Evolutionary conservation across 805 yeast species (phyloP).

Genomic region (Myxozyma neotropica): DNA sequence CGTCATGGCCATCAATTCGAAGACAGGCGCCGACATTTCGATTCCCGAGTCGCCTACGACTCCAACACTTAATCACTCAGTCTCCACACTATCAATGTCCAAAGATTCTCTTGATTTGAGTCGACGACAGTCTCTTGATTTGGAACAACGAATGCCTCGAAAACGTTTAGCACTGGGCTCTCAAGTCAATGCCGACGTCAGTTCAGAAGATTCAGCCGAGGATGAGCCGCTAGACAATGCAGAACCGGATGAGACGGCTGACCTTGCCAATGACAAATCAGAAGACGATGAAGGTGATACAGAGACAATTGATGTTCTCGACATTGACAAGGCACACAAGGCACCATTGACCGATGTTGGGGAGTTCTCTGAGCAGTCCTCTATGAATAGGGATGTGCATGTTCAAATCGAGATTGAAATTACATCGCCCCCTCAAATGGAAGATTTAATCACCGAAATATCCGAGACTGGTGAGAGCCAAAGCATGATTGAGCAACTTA

Average conservation of each 20-base stretch:
- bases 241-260: neutral
- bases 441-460: neutral
- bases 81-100: neutral
- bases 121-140: conserved; percentile 14
- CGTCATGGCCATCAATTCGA: neutral
- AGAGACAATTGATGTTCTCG: neutral
- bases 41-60: conserved; percentile 6
- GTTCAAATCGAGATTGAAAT: neutral
- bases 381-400: neutral
- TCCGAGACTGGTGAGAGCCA: neutral
- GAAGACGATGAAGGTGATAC: neutral
- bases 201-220: neutral
- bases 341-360: neutral
- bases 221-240: neutral
- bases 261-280: neutral
- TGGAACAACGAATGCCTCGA: conserved; percentile 27
- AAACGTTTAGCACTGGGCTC: conserved; percentile 23
- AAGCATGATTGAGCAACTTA: neutral
- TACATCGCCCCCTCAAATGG: neutral
- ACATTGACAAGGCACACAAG: neutral
- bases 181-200: neutral
- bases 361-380: neutral
- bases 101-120: conserved; percentile 14
- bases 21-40: neutral
- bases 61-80: conserved; percentile 1